Evolutionary conservation across 257 asterid species (phyloP).

Genomic region (Mitragyna speciosa): DNA sequence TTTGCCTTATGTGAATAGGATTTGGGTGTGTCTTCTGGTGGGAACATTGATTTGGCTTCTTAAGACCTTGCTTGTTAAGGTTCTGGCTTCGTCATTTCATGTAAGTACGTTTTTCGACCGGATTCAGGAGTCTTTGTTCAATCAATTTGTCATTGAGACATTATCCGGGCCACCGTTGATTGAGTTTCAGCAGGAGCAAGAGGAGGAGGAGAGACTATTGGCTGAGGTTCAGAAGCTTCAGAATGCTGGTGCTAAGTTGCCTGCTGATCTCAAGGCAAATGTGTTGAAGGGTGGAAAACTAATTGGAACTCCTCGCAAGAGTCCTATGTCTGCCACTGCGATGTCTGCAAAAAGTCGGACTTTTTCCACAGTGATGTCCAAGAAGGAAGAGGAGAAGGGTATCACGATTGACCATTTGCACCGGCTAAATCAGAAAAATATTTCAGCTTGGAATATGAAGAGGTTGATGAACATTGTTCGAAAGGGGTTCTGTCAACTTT

Average conservation of each 20-base stretch:
- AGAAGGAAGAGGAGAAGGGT: conserved; percentile 49
- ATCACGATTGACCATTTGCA: conserved; percentile 72
- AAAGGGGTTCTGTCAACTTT: conserved; percentile 68
- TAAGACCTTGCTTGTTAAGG: conserved; percentile 76
- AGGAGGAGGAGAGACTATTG: conserved; percentile 72
- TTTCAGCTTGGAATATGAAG: conserved; percentile 97
- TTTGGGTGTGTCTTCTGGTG: conserved; percentile 80
- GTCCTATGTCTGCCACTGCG: conserved; percentile 37
- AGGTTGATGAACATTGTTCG: conserved; percentile 68
- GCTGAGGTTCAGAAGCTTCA: conserved; percentile 74
- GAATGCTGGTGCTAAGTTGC: conserved; percentile 72
- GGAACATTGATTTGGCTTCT: conserved; percentile 78
- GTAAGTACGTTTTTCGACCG: conserved; percentile 82
- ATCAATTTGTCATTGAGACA: conserved; percentile 69
- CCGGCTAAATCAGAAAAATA: conserved; percentile 71
- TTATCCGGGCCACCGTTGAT: conserved; percentile 72
- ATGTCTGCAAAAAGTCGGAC: conserved; percentile 44
- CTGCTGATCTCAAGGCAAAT: conserved; percentile 63
- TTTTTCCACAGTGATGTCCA: conserved; percentile 46
- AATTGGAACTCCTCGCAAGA: conserved; percentile 57
- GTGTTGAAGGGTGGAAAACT: conserved; percentile 55
- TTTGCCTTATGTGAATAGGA: conserved; percentile 54
- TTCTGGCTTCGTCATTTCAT: conserved; percentile 76
- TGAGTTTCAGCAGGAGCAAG: conserved; percentile 60
- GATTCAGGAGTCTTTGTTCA: conserved; percentile 77